These are phyloP conservation scores for Fonsecaea multimorphosa DNA, from an alignment of 2,329 filamentous ascomycete species.

Conservation along the genomic window DNA sequence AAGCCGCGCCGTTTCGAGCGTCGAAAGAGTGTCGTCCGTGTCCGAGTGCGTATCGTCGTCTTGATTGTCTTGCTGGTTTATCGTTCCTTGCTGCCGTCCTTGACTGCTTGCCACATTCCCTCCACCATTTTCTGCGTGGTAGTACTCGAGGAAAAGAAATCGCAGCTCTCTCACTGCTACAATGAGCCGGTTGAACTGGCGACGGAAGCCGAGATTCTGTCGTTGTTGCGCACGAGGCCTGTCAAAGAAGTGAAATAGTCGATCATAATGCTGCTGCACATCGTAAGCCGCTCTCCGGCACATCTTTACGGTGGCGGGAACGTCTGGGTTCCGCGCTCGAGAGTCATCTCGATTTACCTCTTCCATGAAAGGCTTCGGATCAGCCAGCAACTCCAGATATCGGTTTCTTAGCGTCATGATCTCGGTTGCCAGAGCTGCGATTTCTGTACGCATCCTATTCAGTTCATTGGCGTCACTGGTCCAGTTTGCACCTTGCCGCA, in stretches of 20 bases:
- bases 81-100: neutral
- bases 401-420: neutral
- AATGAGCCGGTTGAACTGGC: constrained; percentile 19
- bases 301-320: constrained; percentile 6
- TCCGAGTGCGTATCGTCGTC: constrained; percentile 14
- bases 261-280: constrained; percentile 5
- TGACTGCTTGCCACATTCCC: neutral
- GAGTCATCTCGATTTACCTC: neutral
- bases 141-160: constrained; percentile 19
- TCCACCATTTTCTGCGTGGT: too few species aligned
- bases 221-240: neutral
- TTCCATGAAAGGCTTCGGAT: neutral
- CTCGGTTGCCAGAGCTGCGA: neutral
- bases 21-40: neutral
- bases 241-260: constrained; percentile 15
- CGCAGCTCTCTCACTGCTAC: constrained; percentile 23
- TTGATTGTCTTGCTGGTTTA: neutral
- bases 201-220: constrained; percentile 26
- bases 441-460: neutral
- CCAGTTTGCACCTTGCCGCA: neutral
- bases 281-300: constrained; percentile 17
- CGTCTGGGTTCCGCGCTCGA: neutral
- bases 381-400: neutral
- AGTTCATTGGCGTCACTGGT: neutral
- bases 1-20: neutral